Conservation (phyloP, 2,329 filamentous ascomycete species). For the Claviceps sp. region DNA sequence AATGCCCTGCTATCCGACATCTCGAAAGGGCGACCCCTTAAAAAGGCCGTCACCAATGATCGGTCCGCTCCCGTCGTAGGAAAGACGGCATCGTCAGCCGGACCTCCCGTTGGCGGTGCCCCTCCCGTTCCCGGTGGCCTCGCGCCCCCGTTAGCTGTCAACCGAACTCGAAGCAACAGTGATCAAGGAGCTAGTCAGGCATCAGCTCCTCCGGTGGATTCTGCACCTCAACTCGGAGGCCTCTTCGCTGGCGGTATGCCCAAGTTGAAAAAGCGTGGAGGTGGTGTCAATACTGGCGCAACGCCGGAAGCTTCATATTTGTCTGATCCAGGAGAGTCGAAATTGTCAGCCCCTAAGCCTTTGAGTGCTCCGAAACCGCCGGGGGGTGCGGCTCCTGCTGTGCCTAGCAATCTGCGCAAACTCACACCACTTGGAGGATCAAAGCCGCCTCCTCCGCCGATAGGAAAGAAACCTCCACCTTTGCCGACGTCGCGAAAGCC, state of each 20-base stretch:
- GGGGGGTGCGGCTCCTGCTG: conserved; percentile 41
- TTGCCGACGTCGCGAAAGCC: conserved; percentile 48
- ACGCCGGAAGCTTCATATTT: conserved; percentile 53
- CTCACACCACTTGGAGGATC: conserved; percentile 25
- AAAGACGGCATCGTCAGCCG: conserved; percentile 25
- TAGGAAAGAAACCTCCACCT: conserved; percentile 62
- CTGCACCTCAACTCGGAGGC: conserved; percentile 66
- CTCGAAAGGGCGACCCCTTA: conserved; percentile 62
- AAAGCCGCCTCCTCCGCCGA: conserved; percentile 54
- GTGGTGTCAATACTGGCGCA: conserved; percentile 58
- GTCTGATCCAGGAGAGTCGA: conserved; percentile 53
- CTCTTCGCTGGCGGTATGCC: conserved; percentile 92
- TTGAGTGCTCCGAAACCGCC: conserved; percentile 48
- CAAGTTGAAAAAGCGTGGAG: conserved; percentile 78
- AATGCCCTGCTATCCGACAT: conserved; percentile 83
- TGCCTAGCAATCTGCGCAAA: conserved; percentile 47
- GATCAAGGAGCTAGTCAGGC: conserved; percentile 45
- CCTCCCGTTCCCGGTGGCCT: conserved; percentile 61
- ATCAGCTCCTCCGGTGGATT: conserved; percentile 30
- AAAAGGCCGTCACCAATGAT: conserved; percentile 84
- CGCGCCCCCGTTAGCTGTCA: conserved; percentile 58
- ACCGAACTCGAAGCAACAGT: conserved; percentile 71
- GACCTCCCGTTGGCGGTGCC: conserved; percentile 56
- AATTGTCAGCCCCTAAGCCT: conserved; percentile 26
- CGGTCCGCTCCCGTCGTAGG: conserved; percentile 64